Percentiles rank a stretch among this genome's conserved stretches.
Conservation (phyloP, 805 yeast genomes). For the Candida suzukii region DNA sequence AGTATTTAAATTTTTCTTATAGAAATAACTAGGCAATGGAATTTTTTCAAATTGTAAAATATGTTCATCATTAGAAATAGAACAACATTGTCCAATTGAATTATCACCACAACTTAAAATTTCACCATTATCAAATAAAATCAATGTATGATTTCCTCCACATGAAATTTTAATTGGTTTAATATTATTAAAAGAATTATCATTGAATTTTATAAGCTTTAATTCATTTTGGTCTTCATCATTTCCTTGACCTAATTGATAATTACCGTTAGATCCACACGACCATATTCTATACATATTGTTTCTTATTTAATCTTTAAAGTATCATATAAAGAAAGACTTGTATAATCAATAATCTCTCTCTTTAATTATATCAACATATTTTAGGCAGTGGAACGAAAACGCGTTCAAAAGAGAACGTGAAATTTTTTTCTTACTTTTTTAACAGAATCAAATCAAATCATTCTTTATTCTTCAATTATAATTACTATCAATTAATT, state of each 20-base stretch:
- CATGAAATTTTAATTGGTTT: constrained; percentile 45
- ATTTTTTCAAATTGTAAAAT: background rate
- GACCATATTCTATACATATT: constrained; percentile 29
- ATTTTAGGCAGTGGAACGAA: too few species aligned
- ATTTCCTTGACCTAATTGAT: constrained; percentile 61
- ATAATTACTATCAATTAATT: too few species aligned
- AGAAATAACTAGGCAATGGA: background rate
- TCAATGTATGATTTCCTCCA: constrained; percentile 84
- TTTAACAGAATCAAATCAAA: too few species aligned
- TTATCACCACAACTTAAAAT: constrained; percentile 58
- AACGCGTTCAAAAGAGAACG: too few species aligned
- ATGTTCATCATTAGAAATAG: background rate
- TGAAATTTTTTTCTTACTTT: too few species aligned
- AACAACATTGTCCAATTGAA: constrained; percentile 47
- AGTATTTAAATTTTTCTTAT: constrained; percentile 7
- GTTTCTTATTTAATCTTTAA: too few species aligned
- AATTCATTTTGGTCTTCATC: constrained; percentile 39
- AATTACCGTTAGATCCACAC: constrained; percentile 82
- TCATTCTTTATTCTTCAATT: too few species aligned
- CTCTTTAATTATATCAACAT: too few species aligned
- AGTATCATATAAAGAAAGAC: too few species aligned
- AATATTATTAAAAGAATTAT: background rate
- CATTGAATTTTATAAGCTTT: constrained; percentile 6
- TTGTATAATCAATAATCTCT: too few species aligned
- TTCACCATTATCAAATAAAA: constrained; percentile 46